phyloP scores from a whole-genome alignment of 2,329 filamentous ascomycete genomes.

The Pseudogymnoascus sp. region DNA sequence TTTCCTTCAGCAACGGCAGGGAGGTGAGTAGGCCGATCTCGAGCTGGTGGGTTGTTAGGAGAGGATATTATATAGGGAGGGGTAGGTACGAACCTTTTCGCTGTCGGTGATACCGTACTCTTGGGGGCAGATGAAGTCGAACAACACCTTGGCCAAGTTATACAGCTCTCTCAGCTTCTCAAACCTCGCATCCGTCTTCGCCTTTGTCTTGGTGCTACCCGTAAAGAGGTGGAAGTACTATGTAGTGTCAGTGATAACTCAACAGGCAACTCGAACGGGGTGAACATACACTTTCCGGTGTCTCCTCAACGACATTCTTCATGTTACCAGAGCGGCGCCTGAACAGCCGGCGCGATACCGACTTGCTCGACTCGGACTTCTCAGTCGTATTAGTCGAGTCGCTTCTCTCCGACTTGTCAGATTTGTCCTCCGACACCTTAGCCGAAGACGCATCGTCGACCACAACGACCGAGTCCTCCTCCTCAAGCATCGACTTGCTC shows the following conservation, averaged over 20 bases:
- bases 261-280: neutral
- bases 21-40: constrained; percentile 95
- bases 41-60: constrained; percentile 36
- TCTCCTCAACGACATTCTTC: constrained; percentile 42
- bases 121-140: constrained; percentile 97
- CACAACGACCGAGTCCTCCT: constrained; percentile 42
- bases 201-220: constrained; percentile 63
- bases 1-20: constrained; percentile 87
- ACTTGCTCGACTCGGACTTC: constrained; percentile 22
- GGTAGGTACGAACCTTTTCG: constrained; percentile 52
- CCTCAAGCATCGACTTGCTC: constrained; percentile 66
- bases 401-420: constrained; percentile 23
- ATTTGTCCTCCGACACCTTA: constrained; percentile 21
- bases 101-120: constrained; percentile 94
- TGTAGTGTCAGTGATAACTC: constrained; percentile 28
- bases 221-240: constrained; percentile 87
- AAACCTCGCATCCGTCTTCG: constrained; percentile 75
- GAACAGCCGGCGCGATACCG: constrained; percentile 44
- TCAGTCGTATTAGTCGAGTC: constrained; percentile 20
- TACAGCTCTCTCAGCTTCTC: constrained; percentile 89
- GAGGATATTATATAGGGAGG: neutral
- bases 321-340: constrained; percentile 43
- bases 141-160: constrained; percentile 85
- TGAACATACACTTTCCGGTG: constrained; percentile 35
- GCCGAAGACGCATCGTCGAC: constrained; percentile 24